Evolutionary conservation across 768 basidiomycete genomes (phyloP), one percentile per base, ranked within the genome.

Genomic region (Leccinum subgranulosum): DNA sequence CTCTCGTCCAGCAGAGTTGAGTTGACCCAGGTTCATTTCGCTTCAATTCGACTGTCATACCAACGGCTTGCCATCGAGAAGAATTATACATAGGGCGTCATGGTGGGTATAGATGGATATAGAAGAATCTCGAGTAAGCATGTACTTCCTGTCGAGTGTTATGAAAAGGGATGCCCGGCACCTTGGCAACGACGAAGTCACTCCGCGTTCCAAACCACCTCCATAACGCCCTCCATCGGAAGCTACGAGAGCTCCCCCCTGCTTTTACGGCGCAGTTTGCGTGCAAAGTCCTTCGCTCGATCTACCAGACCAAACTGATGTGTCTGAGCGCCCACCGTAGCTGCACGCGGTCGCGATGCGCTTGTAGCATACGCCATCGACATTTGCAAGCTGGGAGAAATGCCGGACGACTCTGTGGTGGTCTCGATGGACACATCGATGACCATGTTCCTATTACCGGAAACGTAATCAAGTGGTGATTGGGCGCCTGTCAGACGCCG

Each of bases 371-470:
- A 65, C 8, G 54, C 61, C 9, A 57, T 68, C 33, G 68, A 70
- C 7, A 47, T 39, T 11, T 48, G 54, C 15, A 49, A 15, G 54
- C 53, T 51, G n/a, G 52, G 39, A 25, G 55, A 33, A 31, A 23
- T 23, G 17, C 55, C 57, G 1, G 61, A 49, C 3, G 58, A 31
- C 23, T 64, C 66, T 3, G 57, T 63, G 4, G 62, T 81, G 0
- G 80, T 80, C 58, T 81, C 76, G 34, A 83, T 76, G 50, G 78
- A 80, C 9, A 83, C 76, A 27, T 74, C 81, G 31, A 84, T 77
- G 47, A 79, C 70, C 60, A 79, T 59, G 54, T 64, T 71, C 17
- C 55, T 66, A 25, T 71, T 72, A 14, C 58, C 61, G 29, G 70
- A 48, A 14, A 73, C 51, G 46, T 77, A 69, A 25, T 78, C 67